Percentiles rank a stretch among this genome's conserved stretches.
Conservation (phyloP, 192 early-diverging fungal genomes). For the Rhizophlyctis rosea region DNA sequence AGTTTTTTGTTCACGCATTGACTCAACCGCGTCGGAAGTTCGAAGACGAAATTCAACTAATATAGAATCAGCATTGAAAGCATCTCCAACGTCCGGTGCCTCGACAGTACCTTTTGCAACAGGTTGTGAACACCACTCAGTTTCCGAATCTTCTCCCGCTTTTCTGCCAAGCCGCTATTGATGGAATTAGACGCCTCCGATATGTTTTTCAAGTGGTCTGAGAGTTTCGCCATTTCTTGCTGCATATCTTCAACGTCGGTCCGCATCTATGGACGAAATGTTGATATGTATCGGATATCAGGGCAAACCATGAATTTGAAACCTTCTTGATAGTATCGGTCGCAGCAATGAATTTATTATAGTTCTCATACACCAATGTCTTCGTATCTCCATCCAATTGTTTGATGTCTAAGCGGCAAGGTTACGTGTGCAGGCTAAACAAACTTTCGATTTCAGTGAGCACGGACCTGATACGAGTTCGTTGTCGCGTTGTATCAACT, state of each 20-base stretch:
- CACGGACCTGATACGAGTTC: slow-evolving; percentile 67
- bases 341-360: slow-evolving; percentile 93
- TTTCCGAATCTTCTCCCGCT: slow-evolving; percentile 71
- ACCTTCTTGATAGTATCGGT: slow-evolving; percentile 85
- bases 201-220: slow-evolving; percentile 65
- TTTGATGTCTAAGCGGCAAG: slow-evolving; percentile 59
- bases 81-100: neutral
- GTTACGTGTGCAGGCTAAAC: too few species aligned
- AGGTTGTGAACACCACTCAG: slow-evolving; percentile 69
- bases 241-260: slow-evolving; percentile 85
- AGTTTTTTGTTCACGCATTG: slow-evolving; percentile 52
- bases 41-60: slow-evolving; percentile 84
- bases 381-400: slow-evolving; percentile 95
- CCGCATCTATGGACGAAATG: slow-evolving; percentile 60
- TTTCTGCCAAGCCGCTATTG: slow-evolving; percentile 57
- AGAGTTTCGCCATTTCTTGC: slow-evolving; percentile 72
- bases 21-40: slow-evolving; percentile 72
- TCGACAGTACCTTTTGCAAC: slow-evolving; percentile 55
- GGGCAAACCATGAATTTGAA: slow-evolving; percentile 9
- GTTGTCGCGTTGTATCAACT: slow-evolving; percentile 72
- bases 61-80: neutral
- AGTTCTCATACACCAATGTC: slow-evolving; percentile 98
- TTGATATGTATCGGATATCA: neutral
- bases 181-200: slow-evolving; percentile 48
- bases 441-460: too few species aligned